Conservation (phyloP, 331 rosid species). For the Pyracantha coccinea region DNA sequence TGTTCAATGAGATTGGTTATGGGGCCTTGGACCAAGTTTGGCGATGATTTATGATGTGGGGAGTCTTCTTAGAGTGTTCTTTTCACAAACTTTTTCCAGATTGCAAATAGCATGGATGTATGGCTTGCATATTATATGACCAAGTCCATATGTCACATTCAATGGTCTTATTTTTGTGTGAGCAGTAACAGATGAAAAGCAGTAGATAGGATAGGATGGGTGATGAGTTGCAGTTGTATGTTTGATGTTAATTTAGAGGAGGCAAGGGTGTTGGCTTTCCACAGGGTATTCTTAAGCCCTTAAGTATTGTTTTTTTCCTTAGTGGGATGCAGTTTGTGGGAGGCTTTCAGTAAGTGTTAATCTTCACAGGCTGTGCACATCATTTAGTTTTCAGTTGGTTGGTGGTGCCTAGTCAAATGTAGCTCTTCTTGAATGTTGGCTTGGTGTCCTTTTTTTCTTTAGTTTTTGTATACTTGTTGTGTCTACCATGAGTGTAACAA, state of each 20-base stretch:
- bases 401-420: neutral
- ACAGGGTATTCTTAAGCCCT: neutral
- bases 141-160: neutral
- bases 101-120: neutral
- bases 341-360: neutral
- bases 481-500: neutral
- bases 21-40: neutral
- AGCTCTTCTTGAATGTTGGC: neutral
- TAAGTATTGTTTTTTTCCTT: neutral
- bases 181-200: neutral
- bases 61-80: neutral
- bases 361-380: neutral
- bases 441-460: neutral
- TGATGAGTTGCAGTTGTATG: neutral
- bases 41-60: neutral
- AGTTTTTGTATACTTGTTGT: conserved; percentile 4
- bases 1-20: neutral
- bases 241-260: neutral
- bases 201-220: neutral
- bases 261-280: neutral
- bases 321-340: neutral
- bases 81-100: neutral
- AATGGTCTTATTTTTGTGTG: neutral
- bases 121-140: neutral
- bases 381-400: neutral